phyloP scores from a whole-genome alignment of 2,329 filamentous ascomycete species.

The Cryphonectria japonica region DNA sequence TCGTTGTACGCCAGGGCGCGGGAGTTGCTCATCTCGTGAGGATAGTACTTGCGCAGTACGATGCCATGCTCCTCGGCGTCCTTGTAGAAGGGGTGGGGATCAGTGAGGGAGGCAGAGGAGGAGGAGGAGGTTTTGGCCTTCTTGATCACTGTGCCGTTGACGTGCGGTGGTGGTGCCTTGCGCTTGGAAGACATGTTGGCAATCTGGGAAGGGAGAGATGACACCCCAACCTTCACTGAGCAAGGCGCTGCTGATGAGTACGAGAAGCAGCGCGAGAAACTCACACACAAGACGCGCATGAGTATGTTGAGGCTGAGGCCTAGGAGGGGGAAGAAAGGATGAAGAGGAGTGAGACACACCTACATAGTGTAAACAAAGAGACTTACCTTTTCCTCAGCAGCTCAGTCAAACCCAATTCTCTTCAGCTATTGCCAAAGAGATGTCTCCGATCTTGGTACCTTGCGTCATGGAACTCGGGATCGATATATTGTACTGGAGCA shows the following conservation, averaged over 20 bases:
- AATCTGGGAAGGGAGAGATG: background rate
- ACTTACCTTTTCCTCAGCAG: background rate
- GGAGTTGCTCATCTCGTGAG: constrained; percentile 81
- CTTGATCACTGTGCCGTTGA: constrained; percentile 18
- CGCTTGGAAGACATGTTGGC: constrained; percentile 31
- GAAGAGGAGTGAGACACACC: background rate
- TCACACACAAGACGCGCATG: constrained; percentile 12
- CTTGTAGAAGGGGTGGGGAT: constrained; percentile 51
- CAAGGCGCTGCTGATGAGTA: background rate
- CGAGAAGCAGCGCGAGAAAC: background rate
- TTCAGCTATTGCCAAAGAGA: background rate
- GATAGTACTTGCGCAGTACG: constrained; percentile 77
- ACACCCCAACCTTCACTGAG: too few relatives aligned
- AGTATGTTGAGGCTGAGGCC: background rate
- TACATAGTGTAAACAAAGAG: background rate
- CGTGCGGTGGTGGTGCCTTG: constrained; percentile 17
- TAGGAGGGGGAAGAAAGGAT: background rate
- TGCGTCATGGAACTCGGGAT: constrained; percentile 26
- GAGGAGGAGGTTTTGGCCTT: constrained; percentile 17
- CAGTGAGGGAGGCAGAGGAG: constrained; percentile 20
- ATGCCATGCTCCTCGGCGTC: constrained; percentile 61
- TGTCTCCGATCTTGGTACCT: constrained; percentile 18
- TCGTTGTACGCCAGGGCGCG: constrained; percentile 75
- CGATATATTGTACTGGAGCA: constrained; percentile 14
- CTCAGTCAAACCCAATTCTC: background rate